Evolutionary conservation across 495 filamentous ascomycete genomes (phyloP).

Genomic region (Penicillium bovifimosum): DNA sequence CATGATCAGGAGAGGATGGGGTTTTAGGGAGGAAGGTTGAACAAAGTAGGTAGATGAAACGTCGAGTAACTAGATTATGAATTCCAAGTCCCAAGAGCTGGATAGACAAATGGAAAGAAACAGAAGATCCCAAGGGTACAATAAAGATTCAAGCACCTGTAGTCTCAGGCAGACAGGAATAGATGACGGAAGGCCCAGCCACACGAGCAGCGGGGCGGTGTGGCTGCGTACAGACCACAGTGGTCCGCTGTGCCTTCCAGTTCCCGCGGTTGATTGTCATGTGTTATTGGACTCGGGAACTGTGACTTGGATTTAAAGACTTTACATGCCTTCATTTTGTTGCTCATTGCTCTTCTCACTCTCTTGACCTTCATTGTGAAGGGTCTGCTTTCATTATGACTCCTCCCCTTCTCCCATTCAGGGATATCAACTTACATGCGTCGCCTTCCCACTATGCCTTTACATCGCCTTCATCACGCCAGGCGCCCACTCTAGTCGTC

Average conservation of each 20-base stretch:
- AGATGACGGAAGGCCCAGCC: constrained; percentile 30
- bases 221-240: constrained; percentile 20
- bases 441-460: constrained; percentile 92
- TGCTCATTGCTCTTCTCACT: constrained; percentile 3
- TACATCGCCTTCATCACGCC: constrained; percentile 87
- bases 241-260: constrained; percentile 14
- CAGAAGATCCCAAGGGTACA: background rate
- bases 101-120: background rate
- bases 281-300: constrained; percentile 19
- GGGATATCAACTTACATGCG: constrained; percentile 93
- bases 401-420: constrained; percentile 64
- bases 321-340: background rate
- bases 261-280: constrained; percentile 20
- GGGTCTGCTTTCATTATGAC: constrained; percentile 43
- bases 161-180: constrained; percentile 21
- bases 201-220: constrained; percentile 30
- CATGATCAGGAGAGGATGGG: constrained; percentile 48
- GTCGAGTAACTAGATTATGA: background rate
- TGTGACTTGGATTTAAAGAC: constrained; percentile 2
- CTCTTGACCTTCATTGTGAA: constrained; percentile 3
- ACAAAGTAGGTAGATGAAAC: constrained; percentile 1
- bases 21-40: constrained; percentile 3
- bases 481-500: constrained; percentile 78
- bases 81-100: background rate
- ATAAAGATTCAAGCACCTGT: constrained; percentile 9